phyloP scores from a whole-genome alignment of 2,329 filamentous ascomycete species.

The Diaporthe batatas region DNA sequence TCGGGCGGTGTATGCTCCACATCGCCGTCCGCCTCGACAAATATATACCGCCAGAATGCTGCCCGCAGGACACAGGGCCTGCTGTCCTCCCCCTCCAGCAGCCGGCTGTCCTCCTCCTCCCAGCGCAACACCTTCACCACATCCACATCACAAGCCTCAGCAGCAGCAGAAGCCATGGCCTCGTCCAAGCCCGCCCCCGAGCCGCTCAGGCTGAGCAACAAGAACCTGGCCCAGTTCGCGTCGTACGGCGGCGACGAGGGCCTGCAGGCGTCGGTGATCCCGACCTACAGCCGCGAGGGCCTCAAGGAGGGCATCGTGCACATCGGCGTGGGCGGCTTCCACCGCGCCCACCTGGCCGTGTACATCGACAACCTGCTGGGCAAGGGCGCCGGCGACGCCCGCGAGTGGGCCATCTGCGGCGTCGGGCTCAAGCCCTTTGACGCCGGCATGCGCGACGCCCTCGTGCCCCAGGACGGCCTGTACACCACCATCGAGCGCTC shows the following conservation, averaged over 20 bases:
- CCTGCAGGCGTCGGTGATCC: constrained; percentile 51
- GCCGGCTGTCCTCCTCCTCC: constrained; percentile 1
- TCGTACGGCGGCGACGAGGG: constrained; percentile 18
- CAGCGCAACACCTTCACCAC: constrained; percentile 5
- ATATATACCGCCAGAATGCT: constrained; percentile 28
- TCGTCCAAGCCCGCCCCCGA: constrained; percentile 26
- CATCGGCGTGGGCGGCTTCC: constrained; percentile 67
- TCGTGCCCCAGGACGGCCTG: constrained; percentile 62
- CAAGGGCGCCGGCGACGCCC: constrained; percentile 57
- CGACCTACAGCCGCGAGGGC: constrained; percentile 58
- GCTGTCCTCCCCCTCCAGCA: not conserved
- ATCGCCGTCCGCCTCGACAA: not conserved
- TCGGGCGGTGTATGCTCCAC: constrained; percentile 25
- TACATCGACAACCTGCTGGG: constrained; percentile 64
- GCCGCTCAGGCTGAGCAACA: constrained; percentile 55
- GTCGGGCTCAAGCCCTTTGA: constrained; percentile 66
- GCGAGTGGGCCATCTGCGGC: constrained; percentile 65
- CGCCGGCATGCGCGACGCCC: constrained; percentile 63
- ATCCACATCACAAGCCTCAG: constrained; percentile 11
- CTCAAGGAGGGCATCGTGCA: constrained; percentile 68
- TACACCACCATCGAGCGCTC: constrained; percentile 69
- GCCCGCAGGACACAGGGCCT: not conserved
- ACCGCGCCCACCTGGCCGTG: constrained; percentile 66
- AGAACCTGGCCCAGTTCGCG: constrained; percentile 54
- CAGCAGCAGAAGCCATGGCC: constrained; percentile 1